Evolutionary conservation across 306 rosid genomes (phyloP).

Genomic region (Hylodesmum podocarpum): DNA sequence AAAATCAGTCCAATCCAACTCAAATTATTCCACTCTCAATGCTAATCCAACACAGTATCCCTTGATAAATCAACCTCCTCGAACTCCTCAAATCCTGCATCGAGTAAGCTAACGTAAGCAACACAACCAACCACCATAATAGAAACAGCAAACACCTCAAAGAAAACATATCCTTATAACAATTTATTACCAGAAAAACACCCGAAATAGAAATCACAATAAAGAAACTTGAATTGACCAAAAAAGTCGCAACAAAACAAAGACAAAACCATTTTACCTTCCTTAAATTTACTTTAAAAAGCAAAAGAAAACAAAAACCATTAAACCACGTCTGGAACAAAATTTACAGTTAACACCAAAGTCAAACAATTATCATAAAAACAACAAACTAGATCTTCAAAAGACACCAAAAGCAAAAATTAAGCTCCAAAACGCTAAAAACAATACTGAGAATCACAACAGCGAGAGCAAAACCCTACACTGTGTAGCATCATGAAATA

Average conservation of each 20-base stretch:
- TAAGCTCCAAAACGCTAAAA: background rate
- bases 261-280: background rate
- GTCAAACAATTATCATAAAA: background rate
- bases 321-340: background rate
- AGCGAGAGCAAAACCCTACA: background rate
- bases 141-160: background rate
- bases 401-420: slow-evolving; percentile 2
- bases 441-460: background rate
- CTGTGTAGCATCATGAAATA: background rate
- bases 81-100: slow-evolving; percentile 49
- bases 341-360: slow-evolving; percentile 8
- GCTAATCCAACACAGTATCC: slow-evolving; percentile 12
- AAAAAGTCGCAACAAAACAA: background rate
- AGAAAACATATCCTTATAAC: background rate
- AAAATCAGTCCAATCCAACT: slow-evolving; percentile 33
- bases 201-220: background rate
- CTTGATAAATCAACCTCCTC: slow-evolving; percentile 32
- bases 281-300: background rate
- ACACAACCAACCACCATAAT: background rate
- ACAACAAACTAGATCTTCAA: slow-evolving; percentile 32
- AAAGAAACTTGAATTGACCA: background rate
- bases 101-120: slow-evolving; percentile 4
- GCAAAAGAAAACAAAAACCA: background rate
- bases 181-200: background rate
- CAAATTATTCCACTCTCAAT: slow-evolving; percentile 26